These are phyloP conservation scores for Ganoderma boninense DNA, from an alignment of 1,284 basidiomycete species.

Conservation along the genomic window DNA sequence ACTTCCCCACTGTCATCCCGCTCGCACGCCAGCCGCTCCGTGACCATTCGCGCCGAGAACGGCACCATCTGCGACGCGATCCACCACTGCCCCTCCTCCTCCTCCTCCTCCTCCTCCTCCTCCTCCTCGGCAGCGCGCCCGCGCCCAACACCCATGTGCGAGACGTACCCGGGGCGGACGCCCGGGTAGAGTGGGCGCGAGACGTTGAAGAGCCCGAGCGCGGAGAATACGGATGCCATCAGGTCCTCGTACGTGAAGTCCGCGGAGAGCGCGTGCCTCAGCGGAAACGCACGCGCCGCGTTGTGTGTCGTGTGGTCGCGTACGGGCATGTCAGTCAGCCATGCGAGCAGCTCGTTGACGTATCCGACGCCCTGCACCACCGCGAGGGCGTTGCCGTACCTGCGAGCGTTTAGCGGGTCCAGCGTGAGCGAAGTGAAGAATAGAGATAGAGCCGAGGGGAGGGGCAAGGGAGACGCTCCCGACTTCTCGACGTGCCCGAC, in stretches of 20 bases:
- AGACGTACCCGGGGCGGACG: no score
- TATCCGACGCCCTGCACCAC: slow-evolving; percentile 84
- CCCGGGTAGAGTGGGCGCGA: slow-evolving; percentile 11
- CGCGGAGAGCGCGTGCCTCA: slow-evolving; percentile 67
- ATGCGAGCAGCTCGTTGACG: slow-evolving; percentile 83
- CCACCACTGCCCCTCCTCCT: slow-evolving; percentile 59
- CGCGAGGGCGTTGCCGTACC: slow-evolving; percentile 72
- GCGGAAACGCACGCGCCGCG: slow-evolving; percentile 82
- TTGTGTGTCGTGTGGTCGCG: slow-evolving; percentile 80
- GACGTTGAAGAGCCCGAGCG: slow-evolving; percentile 71
- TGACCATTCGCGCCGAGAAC: slow-evolving; percentile 70
- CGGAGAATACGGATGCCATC: slow-evolving; percentile 79
- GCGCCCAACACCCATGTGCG: slow-evolving; percentile 1
- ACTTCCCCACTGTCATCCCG: slow-evolving; percentile 32
- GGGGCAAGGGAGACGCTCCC: no score
- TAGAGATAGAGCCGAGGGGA: no score
- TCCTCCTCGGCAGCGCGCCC: slow-evolving; percentile 39
- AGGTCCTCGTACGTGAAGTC: slow-evolving; percentile 88
- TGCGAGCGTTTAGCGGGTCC: slow-evolving; percentile 33
- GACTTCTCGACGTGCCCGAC: no score
- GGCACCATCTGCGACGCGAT: slow-evolving; percentile 65
- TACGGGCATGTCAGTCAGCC: slow-evolving; percentile 68
- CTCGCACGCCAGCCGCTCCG: slow-evolving; percentile 64
- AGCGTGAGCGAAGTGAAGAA: no score
- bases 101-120: slow-evolving; percentile 43